phyloP scores from a whole-genome alignment of 192 early-diverging fungal species.

The Linnemannia exigua region DNA sequence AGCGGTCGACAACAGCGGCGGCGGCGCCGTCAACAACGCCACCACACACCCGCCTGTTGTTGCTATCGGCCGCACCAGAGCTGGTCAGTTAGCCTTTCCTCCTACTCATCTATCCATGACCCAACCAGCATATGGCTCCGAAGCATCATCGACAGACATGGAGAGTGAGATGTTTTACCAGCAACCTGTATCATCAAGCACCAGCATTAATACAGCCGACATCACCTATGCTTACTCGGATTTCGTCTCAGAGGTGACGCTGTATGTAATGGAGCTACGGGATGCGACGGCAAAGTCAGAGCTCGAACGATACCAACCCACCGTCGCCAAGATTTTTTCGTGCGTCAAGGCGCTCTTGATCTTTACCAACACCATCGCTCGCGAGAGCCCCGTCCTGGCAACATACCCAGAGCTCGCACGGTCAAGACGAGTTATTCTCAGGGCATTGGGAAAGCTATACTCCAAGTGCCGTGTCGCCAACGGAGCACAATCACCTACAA shows the following conservation, averaged over 20 bases:
- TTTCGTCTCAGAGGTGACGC: constrained; percentile 30
- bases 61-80: constrained; percentile 18
- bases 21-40: background rate
- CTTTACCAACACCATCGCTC: constrained; percentile 51
- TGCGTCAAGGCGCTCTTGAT: constrained; percentile 38
- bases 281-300: constrained; percentile 26
- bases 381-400: constrained; percentile 37
- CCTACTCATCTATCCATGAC: constrained; percentile 27
- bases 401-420: constrained; percentile 36
- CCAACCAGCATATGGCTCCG: constrained; percentile 12
- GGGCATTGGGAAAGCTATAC: constrained; percentile 44
- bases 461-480: constrained; percentile 46
- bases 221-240: constrained; percentile 34
- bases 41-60: background rate
- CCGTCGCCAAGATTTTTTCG: constrained; percentile 39
- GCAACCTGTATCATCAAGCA: constrained; percentile 8
- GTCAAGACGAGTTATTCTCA: constrained; percentile 35
- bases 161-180: constrained; percentile 31
- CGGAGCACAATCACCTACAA: constrained; percentile 32
- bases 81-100: constrained; percentile 46
- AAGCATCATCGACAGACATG: constrained; percentile 9
- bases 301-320: constrained; percentile 31
- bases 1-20: constrained; percentile 11
- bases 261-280: constrained; percentile 33
- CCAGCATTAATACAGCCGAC: constrained; percentile 19